phyloP scores from a whole-genome alignment of 192 early-diverging fungal genomes.

The Umbelopsis isabellina region DNA sequence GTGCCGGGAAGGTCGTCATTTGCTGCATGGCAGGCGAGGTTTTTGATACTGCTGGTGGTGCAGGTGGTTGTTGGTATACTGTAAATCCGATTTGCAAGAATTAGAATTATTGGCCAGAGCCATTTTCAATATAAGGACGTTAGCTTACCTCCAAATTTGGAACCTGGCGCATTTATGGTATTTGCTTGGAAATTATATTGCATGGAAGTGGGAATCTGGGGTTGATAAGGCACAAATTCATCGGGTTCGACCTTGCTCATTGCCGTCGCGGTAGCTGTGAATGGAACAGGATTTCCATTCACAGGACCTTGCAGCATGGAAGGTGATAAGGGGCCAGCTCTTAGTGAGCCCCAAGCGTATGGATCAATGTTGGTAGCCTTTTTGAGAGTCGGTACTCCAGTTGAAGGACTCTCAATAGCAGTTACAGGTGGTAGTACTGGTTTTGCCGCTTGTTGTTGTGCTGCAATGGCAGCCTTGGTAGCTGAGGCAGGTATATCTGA shows the following conservation, averaged over 20 bases:
- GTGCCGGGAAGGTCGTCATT: background rate
- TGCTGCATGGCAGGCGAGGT: background rate
- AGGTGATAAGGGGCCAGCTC: conserved; percentile 75
- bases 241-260: background rate
- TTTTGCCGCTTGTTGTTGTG: conserved; percentile 1
- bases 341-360: conserved; percentile 62
- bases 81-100: no score
- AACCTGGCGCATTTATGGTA: background rate
- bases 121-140: no score
- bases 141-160: conserved; percentile 9
- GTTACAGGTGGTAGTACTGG: conserved; percentile 69
- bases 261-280: background rate
- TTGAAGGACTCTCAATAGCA: conserved; percentile 56
- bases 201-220: conserved; percentile 13
- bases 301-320: conserved; percentile 75
- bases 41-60: background rate
- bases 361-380: conserved; percentile 31
- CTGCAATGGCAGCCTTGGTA: background rate
- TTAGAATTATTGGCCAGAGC: no score
- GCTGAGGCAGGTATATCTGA: conserved; percentile 28
- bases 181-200: conserved; percentile 14
- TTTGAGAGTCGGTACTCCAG: conserved; percentile 35
- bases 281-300: background rate
- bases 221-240: conserved; percentile 22
- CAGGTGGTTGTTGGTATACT: conserved; percentile 20